Evolutionary conservation across 345 rosid species (phyloP), one percentile per base, ranked within the genome.

Genomic region (Erysimum cheiranthoides): DNA sequence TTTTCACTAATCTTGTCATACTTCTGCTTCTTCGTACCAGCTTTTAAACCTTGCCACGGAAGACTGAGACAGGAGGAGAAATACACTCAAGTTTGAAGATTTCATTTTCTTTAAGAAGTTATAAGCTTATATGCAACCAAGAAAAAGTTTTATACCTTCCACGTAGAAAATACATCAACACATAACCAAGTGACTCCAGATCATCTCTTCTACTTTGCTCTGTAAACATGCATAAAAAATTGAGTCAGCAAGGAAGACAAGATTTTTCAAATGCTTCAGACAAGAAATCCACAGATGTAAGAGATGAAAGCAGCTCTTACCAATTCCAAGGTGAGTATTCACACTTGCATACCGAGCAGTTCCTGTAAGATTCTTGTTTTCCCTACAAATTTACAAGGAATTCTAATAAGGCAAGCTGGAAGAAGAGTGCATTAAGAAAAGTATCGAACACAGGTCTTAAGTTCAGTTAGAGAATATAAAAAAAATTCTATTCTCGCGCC

Each of bases 151-250:
- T 61, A 56, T 67, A 96, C 99, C 98, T 92, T 86, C 99, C 98
- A 82, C 96, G 84, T 54, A 95, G 82, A 83, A 90, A 95, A 81
- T 95, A 92, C 97, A 95, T 95, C 47, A 95, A 89, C 80, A 95
- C 97, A 81, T 92, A 92, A 83, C 98, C 98, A 73, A 95, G 97
- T 43, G 98, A 95, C 81, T 94, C 99, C 83, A 95, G 85, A 86
- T 92, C 98, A 87, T 94, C 99, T 84, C 99, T 85, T 84, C 99
- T 85, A 86, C 99, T 95, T 88, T 95, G 99, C 81, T 95, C 97
- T 95, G 89, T 82, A 70, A 69, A 39, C 53, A 53, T 61, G 73
- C 28, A 72, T 60, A 32, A 45, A 32, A 27, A 31, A 46, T 13
- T 13, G 64, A 68, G 50, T 35, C 72, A 68, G 76, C 49, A 61